Percentiles rank a stretch among this genome's conserved stretches.
These are phyloP conservation scores for Astrothelium subdiscretum DNA, from an alignment of 495 filamentous ascomycete genomes.

Conservation along the genomic window DNA sequence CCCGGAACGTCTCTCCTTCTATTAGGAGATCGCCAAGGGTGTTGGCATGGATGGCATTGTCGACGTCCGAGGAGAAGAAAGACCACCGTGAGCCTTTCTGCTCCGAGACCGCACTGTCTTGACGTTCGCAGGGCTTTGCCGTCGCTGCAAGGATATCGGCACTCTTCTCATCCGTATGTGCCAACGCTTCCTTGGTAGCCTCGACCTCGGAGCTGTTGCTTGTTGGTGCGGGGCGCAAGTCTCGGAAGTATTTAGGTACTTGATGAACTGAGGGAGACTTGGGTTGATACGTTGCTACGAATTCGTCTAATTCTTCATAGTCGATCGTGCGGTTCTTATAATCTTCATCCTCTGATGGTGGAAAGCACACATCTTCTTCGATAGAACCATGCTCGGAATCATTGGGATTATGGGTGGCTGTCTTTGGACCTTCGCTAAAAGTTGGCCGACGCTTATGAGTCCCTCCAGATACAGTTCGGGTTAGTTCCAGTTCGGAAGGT, in stretches of 20 bases:
- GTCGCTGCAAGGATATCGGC: not conserved
- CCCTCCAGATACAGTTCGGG: slow-evolving; percentile 56
- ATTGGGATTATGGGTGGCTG: slow-evolving; percentile 34
- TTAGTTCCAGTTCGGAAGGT: slow-evolving; percentile 44
- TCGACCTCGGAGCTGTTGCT: slow-evolving; percentile 1
- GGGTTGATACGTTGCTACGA: slow-evolving; percentile 41
- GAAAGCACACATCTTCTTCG: slow-evolving; percentile 82
- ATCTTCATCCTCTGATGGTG: slow-evolving; percentile 43
- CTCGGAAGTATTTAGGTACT: not conserved
- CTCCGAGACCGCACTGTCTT: slow-evolving; percentile 12
- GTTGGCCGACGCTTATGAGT: slow-evolving; percentile 51
- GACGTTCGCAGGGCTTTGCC: slow-evolving; percentile 36
- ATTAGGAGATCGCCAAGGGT: slow-evolving; percentile 79
- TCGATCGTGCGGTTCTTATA: slow-evolving; percentile 57
- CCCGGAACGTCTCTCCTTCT: slow-evolving; percentile 77
- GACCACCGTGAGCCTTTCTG: slow-evolving; percentile 51
- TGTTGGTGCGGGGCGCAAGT: not conserved
- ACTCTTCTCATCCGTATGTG: not conserved
- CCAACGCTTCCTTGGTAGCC: not conserved
- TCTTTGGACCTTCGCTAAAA: slow-evolving; percentile 45
- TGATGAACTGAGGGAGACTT: not conserved
- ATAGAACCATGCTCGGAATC: slow-evolving; percentile 35
- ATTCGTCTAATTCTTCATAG: slow-evolving; percentile 80
- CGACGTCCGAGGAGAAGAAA: slow-evolving; percentile 90
- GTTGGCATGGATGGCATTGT: slow-evolving; percentile 80